Conservation (phyloP, 345 rosid species). For the Litchi chinensis region DNA sequence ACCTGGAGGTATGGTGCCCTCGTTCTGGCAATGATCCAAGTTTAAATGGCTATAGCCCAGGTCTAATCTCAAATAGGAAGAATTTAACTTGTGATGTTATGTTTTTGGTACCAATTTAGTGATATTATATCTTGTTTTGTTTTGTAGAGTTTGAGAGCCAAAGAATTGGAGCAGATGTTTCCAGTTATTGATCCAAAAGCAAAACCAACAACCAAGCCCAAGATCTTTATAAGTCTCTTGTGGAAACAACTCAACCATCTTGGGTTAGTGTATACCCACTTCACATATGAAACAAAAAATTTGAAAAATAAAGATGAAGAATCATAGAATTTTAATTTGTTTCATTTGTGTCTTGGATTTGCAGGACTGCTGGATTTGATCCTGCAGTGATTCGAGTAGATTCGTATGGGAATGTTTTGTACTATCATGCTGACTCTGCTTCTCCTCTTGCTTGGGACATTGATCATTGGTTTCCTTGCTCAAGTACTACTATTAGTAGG, state of each 20-base stretch:
- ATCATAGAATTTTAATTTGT: slow-evolving; percentile 9
- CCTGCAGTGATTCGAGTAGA: slow-evolving; percentile 85
- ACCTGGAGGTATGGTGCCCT: too few relatives aligned
- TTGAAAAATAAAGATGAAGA: too few relatives aligned
- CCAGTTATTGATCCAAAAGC: slow-evolving; percentile 75
- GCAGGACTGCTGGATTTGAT: slow-evolving; percentile 95
- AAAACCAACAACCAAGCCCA: slow-evolving; percentile 64
- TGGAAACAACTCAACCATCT: slow-evolving; percentile 96
- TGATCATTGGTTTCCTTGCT: slow-evolving; percentile 96
- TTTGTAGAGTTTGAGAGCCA: slow-evolving; percentile 48
- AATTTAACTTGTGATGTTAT: not conserved
- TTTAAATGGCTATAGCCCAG: too few relatives aligned
- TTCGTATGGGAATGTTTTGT: slow-evolving; percentile 84
- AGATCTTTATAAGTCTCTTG: slow-evolving; percentile 63
- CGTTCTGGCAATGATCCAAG: too few relatives aligned
- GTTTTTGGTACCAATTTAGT: not conserved
- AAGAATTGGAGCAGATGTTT: slow-evolving; percentile 62
- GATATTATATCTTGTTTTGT: not conserved
- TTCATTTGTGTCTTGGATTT: slow-evolving; percentile 15
- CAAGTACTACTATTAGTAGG: slow-evolving; percentile 48
- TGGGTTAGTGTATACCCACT: slow-evolving; percentile 47
- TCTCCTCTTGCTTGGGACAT: slow-evolving; percentile 98
- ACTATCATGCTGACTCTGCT: slow-evolving; percentile 88
- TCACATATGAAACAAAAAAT: not conserved
- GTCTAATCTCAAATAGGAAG: not conserved